Evolutionary conservation across 2,329 filamentous ascomycete genomes (phyloP).

Genomic region (Fusarium foetens): DNA sequence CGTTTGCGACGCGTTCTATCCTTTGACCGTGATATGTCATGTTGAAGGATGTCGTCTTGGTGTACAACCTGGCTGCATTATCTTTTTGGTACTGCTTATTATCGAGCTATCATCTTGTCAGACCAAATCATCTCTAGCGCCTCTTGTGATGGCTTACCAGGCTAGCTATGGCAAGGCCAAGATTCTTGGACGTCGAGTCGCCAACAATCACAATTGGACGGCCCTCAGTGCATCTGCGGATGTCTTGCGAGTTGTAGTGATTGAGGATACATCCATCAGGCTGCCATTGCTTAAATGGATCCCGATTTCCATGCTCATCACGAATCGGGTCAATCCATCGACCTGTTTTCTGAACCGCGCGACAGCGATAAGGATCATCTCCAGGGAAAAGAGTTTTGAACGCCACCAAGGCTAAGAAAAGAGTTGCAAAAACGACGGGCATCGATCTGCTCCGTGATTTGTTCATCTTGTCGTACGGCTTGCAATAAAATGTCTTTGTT

Average conservation of each 20-base stretch:
- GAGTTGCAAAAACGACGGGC: neutral
- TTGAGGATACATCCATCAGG: constrained; percentile 67
- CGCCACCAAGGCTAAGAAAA: neutral
- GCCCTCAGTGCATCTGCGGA: constrained; percentile 61
- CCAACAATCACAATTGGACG: constrained; percentile 67
- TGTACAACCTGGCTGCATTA: neutral
- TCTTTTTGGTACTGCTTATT: neutral
- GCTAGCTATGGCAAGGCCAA: constrained; percentile 61
- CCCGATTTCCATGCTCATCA: constrained; percentile 40
- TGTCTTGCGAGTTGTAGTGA: constrained; percentile 61
- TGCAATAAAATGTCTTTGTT: neutral
- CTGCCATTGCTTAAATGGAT: constrained; percentile 62
- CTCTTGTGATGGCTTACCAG: constrained; percentile 26
- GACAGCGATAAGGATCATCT: constrained; percentile 63
- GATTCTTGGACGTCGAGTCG: constrained; percentile 66
- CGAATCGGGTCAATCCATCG: constrained; percentile 55
- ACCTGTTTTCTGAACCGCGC: constrained; percentile 60
- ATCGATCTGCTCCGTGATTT: neutral
- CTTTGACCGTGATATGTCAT: constrained; percentile 8
- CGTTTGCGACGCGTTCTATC: neutral
- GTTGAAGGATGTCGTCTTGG: neutral
- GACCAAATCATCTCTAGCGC: too few species aligned
- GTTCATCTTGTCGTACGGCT: neutral
- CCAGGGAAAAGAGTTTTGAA: constrained; percentile 1
- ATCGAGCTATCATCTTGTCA: constrained; percentile 2